phyloP scores from a whole-genome alignment of 2,329 filamentous ascomycete genomes.

The Epichloe aotearoae region DNA sequence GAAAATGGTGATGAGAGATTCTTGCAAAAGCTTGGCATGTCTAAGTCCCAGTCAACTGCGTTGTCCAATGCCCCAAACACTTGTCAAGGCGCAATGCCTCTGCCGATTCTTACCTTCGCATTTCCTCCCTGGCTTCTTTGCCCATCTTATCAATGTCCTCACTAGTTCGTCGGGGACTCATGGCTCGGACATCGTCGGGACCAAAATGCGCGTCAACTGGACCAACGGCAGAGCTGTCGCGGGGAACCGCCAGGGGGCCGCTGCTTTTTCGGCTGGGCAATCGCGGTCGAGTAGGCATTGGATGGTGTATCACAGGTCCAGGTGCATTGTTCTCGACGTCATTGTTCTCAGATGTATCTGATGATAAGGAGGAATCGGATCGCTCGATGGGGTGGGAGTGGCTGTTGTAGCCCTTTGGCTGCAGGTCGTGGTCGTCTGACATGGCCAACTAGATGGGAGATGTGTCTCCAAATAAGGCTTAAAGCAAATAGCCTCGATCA shows the following conservation, averaged over 20 bases:
- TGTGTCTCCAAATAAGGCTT: no score
- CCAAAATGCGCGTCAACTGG: slow-evolving; percentile 64
- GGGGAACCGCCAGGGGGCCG: slow-evolving; percentile 69
- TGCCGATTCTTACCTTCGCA: slow-evolving; percentile 36
- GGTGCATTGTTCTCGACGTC: slow-evolving; percentile 18
- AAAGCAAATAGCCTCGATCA: no score
- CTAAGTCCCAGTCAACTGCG: slow-evolving; percentile 29
- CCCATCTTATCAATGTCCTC: slow-evolving; percentile 83
- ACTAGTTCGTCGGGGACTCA: slow-evolving; percentile 85
- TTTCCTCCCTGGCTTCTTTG: slow-evolving; percentile 60
- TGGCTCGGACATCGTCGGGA: slow-evolving; percentile 78
- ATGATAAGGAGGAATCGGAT: slow-evolving; percentile 23
- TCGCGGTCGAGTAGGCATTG: slow-evolving; percentile 47
- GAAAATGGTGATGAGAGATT: slow-evolving; percentile 77
- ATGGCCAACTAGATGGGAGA: slow-evolving; percentile 2
- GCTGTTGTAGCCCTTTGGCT: slow-evolving; percentile 11
- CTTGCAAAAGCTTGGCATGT: slow-evolving; percentile 79
- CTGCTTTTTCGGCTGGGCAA: slow-evolving; percentile 65
- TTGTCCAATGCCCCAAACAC: not conserved
- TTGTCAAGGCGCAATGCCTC: not conserved
- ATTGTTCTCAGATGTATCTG: slow-evolving; percentile 22
- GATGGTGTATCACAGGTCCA: slow-evolving; percentile 35
- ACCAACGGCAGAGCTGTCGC: slow-evolving; percentile 61
- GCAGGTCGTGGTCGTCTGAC: slow-evolving; percentile 13
- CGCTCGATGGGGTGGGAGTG: slow-evolving; percentile 23